Conservation (phyloP, 306 rosid genomes). For the Morella rubra region DNA sequence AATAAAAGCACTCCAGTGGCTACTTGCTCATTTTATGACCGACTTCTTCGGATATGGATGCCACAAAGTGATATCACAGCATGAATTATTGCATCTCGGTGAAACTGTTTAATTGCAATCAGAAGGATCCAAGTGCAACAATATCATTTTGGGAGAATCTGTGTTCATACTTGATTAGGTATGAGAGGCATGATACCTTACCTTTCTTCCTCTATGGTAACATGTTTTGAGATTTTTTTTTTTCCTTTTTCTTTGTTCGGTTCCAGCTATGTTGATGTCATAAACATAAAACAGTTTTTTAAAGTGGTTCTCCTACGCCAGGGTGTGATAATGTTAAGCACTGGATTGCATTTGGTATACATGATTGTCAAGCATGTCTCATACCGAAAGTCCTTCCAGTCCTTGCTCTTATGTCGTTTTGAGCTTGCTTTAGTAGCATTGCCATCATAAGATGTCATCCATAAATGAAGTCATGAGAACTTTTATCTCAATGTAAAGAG, state of each 20-base stretch:
- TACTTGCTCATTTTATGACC: constrained; percentile 90
- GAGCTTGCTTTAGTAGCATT: neutral
- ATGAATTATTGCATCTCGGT: constrained; percentile 12
- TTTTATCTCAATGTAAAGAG: neutral
- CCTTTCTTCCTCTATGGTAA: neutral
- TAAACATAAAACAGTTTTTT: neutral
- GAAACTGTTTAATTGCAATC: neutral
- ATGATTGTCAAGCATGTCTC: neutral
- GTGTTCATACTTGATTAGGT: neutral
- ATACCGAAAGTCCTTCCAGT: neutral
- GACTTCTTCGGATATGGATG: constrained; percentile 68
- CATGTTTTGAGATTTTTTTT: neutral
- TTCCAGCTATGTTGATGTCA: neutral
- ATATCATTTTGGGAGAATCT: constrained; percentile 19
- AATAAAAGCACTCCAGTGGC: constrained; percentile 56
- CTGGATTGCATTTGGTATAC: neutral
- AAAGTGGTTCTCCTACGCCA: neutral
- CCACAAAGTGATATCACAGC: constrained; percentile 41
- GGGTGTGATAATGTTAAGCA: constrained; percentile 9
- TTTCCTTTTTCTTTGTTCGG: neutral
- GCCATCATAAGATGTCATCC: too few species aligned
- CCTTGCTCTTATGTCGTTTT: neutral
- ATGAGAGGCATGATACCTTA: neutral
- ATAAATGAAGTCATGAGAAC: neutral
- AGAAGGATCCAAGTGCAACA: constrained; percentile 5